phyloP scores from a whole-genome alignment of 1,139 yeast genomes.

The Yamadazyma epiphylla region DNA sequence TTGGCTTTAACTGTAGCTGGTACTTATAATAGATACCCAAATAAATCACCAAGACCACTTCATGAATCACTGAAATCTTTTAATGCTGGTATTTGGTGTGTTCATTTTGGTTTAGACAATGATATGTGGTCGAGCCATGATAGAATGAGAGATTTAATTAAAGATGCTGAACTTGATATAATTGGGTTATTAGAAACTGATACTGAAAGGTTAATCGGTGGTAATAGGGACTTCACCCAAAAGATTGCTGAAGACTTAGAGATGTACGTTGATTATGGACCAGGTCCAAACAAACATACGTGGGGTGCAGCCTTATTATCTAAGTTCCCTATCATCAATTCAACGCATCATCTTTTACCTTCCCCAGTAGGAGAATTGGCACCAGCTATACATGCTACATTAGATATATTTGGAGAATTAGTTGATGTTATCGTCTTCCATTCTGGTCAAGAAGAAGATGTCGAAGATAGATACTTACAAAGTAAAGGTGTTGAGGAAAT shows the following conservation, averaged over 20 bases:
- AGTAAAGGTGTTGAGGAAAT: constrained; percentile 70
- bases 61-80: constrained; percentile 73
- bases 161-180: constrained; percentile 85
- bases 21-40: constrained; percentile 59
- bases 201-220: constrained; percentile 91
- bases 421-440: constrained; percentile 97
- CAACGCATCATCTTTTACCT: constrained; percentile 88
- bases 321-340: constrained; percentile 86
- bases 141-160: constrained; percentile 78
- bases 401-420: constrained; percentile 80
- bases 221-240: constrained; percentile 91
- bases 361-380: constrained; percentile 97
- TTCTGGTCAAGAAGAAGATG: constrained; percentile 97
- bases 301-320: constrained; percentile 96
- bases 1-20: constrained; percentile 31
- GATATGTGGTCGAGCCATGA: constrained; percentile 98
- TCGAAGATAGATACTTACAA: constrained; percentile 86
- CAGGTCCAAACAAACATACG: constrained; percentile 96
- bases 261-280: constrained; percentile 95
- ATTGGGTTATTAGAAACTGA: constrained; percentile 90
- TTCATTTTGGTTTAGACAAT: constrained; percentile 94
- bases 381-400: constrained; percentile 95
- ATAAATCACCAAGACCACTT: constrained; percentile 61
- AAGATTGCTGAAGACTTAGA: constrained; percentile 88
- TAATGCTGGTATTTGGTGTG: constrained; percentile 97